Evolutionary conservation across 495 filamentous ascomycete genomes (phyloP), one percentile per base, ranked within the genome.

Genomic region (Podospora fimiseda): DNA sequence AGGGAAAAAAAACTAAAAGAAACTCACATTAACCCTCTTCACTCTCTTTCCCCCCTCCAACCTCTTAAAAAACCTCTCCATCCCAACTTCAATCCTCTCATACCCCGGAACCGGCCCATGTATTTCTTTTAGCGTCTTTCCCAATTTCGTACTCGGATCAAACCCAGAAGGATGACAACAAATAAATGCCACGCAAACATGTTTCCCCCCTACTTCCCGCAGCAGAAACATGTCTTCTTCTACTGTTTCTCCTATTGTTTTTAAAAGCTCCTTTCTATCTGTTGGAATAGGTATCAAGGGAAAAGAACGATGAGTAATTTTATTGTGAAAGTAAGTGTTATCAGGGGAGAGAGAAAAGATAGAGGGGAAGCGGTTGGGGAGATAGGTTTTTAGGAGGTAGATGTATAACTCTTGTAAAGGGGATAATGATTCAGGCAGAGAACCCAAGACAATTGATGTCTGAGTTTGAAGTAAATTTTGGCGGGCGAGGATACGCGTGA

Each of bases 81-180:
- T 90, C 49, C 83, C 86, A 21, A 74, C 75, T 48, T 83, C 82
- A 2, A 94, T 74, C 64, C 86, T 90, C 21, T 80, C 78, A 60
- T 90, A 92, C 1, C 80, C 77, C 0, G 86, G 86, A 0, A 88
- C 83, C 0, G 85, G 85, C 2, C 51, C 67, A 58, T 94, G 90
- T 50, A 94, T 87, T 41, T 81, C 77, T 1, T 76, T 76, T 2
- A 93, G 67, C 1, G 72, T 64, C 53, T 77, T 70, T 0, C 80
- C 81, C 9, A 91, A 75, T 60, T 90, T 92, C 36, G 74, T 50
- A 11, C 72, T 62, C 1, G 84, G 80, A 37, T 84, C 73, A 61
- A 92, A 90, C 1, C 89, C 88, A 11, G 80, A 73, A 0, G 90
- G 87, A 56, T 83, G 90, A 63, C 84, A 88, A 45, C 80, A 80